Base-by-base conservation (phyloP, 805 yeast species). In the Candida yuanshanica region DNA sequence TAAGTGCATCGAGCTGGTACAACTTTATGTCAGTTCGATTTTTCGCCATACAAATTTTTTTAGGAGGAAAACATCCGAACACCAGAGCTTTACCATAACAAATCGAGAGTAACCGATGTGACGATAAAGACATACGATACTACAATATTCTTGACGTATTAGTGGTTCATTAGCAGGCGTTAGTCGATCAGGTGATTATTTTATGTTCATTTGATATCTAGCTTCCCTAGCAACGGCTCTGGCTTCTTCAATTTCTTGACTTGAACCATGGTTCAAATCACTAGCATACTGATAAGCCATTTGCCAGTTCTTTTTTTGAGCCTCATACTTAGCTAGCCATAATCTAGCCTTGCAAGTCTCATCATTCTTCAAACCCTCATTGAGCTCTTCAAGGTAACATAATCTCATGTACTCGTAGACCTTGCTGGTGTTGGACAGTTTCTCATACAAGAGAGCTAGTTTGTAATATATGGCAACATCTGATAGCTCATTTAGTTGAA, bases 171-270 rank as follows among this genome's bases (percentile, higher is more conserved):
- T 25, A 25, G 29, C 14, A 25, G 13, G 13, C 13, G 10, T 11
- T 11, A 11, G 27, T 25, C 14, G 29, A 7, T 22, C 9, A 7
- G 24, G 7, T 22, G 24, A 7, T 38, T 24, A 38, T 14, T 43
- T 43, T 26, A 60, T 41, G 29, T 69, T 48, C 64, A 79, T 63
- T 42, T 78, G 69, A 52, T 70, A 73, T 45, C 88, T 63, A 12
- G 93, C 88, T 46, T 84, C 91, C 52, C 89, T 70, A 0, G 91
- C 86, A 24, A 90, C 82, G 0, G 82, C 72, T 33, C 96, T 66
- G 0, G 96, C 96, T 58, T 89, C 96, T 53, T 89, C 96, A 16
- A 89, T 77, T 54, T 85, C 95, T 42, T 81, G 87, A 11, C 89
- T 82, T n/a, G 83, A 75, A 22, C 91, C 95, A 39, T 70, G 74